Percentiles rank a stretch among this genome's conserved stretches.
phyloP scores from a whole-genome alignment of 1,139 yeast species.

The Blastobotrys buckinghamii region DNA sequence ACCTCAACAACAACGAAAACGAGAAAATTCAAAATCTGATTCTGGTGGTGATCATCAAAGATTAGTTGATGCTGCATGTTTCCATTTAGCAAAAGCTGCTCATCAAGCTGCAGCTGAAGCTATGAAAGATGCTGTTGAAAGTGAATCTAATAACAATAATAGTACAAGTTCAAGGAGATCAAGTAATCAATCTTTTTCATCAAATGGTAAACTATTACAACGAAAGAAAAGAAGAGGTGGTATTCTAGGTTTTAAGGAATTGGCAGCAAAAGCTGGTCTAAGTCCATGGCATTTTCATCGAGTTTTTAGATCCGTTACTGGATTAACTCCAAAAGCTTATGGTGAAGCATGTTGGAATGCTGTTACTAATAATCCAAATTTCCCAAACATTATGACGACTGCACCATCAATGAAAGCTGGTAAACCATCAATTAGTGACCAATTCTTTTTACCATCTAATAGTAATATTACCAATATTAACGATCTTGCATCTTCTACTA shows the following conservation, averaged over 20 bases:
- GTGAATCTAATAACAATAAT: neutral
- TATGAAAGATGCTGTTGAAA: slow-evolving; percentile 11
- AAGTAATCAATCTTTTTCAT: neutral
- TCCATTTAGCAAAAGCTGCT: slow-evolving; percentile 80
- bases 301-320: slow-evolving; percentile 79
- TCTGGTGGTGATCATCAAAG: slow-evolving; percentile 50
- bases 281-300: slow-evolving; percentile 95
- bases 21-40: slow-evolving; percentile 2
- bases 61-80: slow-evolving; percentile 72
- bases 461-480: neutral
- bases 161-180: neutral
- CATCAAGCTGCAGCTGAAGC: slow-evolving; percentile 47
- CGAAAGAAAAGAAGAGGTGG: slow-evolving; percentile 76
- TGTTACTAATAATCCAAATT: slow-evolving; percentile 34
- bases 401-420: neutral
- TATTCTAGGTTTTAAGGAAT: slow-evolving; percentile 79
- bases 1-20: neutral
- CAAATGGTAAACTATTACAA: slow-evolving; percentile 21
- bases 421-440: neutral
- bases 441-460: slow-evolving; percentile 4
- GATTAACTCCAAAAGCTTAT: slow-evolving; percentile 80
- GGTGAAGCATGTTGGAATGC: slow-evolving; percentile 84
- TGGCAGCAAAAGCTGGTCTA: slow-evolving; percentile 76
- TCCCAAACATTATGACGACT: slow-evolving; percentile 16
- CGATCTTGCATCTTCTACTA: neutral